Evolutionary conservation across 1,284 basidiomycete species (phyloP).

Genomic region (Coniophora puteana): DNA sequence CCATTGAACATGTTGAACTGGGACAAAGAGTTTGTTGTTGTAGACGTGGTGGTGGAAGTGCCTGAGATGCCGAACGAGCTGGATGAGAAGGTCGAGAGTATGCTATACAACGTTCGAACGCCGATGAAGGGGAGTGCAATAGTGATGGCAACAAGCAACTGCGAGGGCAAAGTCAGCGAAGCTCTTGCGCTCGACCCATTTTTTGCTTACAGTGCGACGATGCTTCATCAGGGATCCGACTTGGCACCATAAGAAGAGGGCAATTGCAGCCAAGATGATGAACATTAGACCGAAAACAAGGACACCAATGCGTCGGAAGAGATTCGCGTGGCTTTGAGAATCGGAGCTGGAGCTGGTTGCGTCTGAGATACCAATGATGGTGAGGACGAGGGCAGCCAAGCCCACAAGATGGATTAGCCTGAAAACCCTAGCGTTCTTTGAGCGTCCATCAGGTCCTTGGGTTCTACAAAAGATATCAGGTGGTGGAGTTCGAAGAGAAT

Average conservation of each 20-base stretch:
- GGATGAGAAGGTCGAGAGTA: constrained; percentile 51
- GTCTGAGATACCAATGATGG: constrained; percentile 43
- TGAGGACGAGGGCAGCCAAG: constrained; percentile 42
- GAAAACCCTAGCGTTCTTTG: constrained; percentile 28
- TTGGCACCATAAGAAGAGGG: constrained; percentile 46
- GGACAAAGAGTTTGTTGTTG: constrained; percentile 27
- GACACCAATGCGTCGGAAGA: constrained; percentile 45
- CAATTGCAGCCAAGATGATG: constrained; percentile 37
- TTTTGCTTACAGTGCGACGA: constrained; percentile 45
- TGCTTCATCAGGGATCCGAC: constrained; percentile 43
- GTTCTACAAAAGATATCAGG: constrained; percentile 15
- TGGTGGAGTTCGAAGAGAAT: background rate
- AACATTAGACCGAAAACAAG: constrained; percentile 48
- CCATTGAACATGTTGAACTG: constrained; percentile 52
- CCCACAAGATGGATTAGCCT: constrained; percentile 38
- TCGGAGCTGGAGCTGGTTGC: constrained; percentile 10
- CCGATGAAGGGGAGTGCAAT: constrained; percentile 55
- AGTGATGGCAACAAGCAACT: constrained; percentile 53
- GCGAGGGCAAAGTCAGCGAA: constrained; percentile 9
- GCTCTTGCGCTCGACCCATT: no score
- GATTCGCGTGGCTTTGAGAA: constrained; percentile 15
- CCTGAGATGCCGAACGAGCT: constrained; percentile 35
- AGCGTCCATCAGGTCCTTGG: constrained; percentile 16
- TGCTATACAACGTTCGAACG: constrained; percentile 45
- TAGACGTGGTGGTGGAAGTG: constrained; percentile 26